These are phyloP conservation scores for Agaricus sinodeliciosus DNA, from an alignment of 768 basidiomycete species.

Conservation along the genomic window DNA sequence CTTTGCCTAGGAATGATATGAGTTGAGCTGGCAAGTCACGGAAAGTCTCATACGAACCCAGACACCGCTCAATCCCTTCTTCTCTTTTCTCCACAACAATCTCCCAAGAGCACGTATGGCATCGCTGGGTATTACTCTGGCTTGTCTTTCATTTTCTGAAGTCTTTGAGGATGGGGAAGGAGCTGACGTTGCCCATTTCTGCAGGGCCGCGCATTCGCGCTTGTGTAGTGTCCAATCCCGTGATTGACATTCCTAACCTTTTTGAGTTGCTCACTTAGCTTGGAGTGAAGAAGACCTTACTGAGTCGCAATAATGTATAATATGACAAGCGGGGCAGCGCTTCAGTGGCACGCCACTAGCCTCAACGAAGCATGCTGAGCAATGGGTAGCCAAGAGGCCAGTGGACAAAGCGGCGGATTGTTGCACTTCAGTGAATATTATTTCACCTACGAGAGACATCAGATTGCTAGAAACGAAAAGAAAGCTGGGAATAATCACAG, in stretches of 20 bases:
- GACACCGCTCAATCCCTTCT: conserved; percentile 40
- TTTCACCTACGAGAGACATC: conserved; percentile 39
- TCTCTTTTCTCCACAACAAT: conserved; percentile 60
- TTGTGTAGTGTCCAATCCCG: conserved; percentile 73
- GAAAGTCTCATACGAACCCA: conserved; percentile 42
- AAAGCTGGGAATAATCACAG: background rate
- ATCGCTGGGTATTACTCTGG: conserved; percentile 54
- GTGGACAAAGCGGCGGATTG: conserved; percentile 62
- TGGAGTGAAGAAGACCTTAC: conserved; percentile 34
- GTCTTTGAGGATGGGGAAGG: conserved; percentile 28
- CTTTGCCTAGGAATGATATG: conserved; percentile 34
- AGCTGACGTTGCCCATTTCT: conserved; percentile 40
- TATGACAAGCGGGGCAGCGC: conserved; percentile 70
- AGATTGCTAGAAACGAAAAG: background rate
- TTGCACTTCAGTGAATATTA: conserved; percentile 52
- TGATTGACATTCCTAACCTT: conserved; percentile 56
- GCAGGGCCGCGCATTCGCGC: conserved; percentile 68
- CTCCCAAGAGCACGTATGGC: conserved; percentile 76
- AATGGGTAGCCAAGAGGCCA: conserved; percentile 51
- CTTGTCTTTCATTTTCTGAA: background rate
- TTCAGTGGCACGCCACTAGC: conserved; percentile 36
- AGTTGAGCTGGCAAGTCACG: background rate
- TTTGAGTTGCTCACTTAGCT: background rate
- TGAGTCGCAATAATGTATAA: conserved; percentile 67
- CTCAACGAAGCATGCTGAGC: conserved; percentile 56